Percentiles rank a stretch among this genome's conserved stretches.
These are phyloP conservation scores for Ascodesmis nigricans DNA, from an alignment of 495 filamentous ascomycete genomes.

Conservation along the genomic window DNA sequence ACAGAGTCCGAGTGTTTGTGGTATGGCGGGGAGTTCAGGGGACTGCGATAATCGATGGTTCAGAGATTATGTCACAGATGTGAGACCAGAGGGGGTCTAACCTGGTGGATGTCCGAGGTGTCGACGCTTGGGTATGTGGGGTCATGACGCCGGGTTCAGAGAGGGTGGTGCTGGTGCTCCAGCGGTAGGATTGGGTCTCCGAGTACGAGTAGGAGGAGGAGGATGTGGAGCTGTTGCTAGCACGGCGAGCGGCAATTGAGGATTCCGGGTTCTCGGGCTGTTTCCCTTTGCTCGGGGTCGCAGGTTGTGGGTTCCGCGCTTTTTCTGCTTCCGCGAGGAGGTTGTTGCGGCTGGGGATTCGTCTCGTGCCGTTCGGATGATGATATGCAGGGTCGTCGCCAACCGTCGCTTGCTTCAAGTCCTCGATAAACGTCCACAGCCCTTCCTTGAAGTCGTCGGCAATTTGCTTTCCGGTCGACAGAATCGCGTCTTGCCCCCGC, in stretches of 20 bases:
- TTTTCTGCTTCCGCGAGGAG: conserved; percentile 4
- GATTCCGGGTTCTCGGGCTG: neutral
- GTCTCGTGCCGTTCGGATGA: conserved; percentile 25
- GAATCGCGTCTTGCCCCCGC: conserved; percentile 28
- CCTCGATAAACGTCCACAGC: conserved; percentile 91
- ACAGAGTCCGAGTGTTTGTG: conserved; percentile 32
- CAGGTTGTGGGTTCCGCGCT: conserved; percentile 5
- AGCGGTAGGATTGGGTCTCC: conserved; percentile 5
- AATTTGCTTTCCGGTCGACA: conserved; percentile 60
- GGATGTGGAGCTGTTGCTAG: neutral
- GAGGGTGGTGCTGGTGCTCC: conserved; percentile 16
- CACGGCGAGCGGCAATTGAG: neutral
- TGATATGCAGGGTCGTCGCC: conserved; percentile 93
- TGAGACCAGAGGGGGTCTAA: neutral
- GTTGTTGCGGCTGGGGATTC: conserved; percentile 13
- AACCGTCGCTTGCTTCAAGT: conserved; percentile 81
- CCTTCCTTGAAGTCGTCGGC: conserved; percentile 76
- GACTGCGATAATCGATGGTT: conserved; percentile 12
- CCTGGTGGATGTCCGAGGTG: conserved; percentile 5
- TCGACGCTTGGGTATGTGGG: conserved; percentile 2
- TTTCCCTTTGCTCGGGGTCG: neutral
- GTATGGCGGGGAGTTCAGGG: conserved; percentile 2
- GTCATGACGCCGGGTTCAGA: conserved; percentile 2
- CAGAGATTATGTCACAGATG: neutral
- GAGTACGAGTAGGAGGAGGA: neutral